These are phyloP conservation scores for Salix brachista DNA, from an alignment of 345 rosid species.

Conservation along the genomic window DNA sequence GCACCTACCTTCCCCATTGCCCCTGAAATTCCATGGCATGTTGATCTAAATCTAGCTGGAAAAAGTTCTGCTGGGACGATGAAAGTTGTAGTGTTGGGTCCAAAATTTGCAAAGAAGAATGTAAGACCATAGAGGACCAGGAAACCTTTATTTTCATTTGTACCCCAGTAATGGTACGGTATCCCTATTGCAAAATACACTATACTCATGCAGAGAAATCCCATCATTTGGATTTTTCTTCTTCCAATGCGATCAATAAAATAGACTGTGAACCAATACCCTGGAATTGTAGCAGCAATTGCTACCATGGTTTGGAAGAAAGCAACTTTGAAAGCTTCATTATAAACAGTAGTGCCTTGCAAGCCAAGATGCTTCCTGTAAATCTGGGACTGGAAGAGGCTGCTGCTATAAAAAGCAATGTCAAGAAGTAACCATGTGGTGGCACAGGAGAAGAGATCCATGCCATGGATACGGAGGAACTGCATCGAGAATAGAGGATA, in stretches of 20 bases:
- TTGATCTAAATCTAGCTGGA: slow-evolving; percentile 77
- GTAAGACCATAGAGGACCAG: slow-evolving; percentile 46
- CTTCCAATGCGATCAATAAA: slow-evolving; percentile 67
- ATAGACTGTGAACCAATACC: slow-evolving; percentile 59
- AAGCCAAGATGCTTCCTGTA: slow-evolving; percentile 16
- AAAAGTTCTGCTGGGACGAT: slow-evolving; percentile 78
- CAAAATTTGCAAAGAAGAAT: slow-evolving; percentile 77
- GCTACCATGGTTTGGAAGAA: slow-evolving; percentile 47
- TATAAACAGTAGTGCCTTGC: slow-evolving; percentile 15
- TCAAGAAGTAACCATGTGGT: slow-evolving; percentile 64
- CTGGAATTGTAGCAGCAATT: slow-evolving; percentile 52
- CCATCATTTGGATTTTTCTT: slow-evolving; percentile 54
- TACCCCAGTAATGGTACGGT: slow-evolving; percentile 40
- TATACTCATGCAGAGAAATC: slow-evolving; percentile 59
- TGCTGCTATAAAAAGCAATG: slow-evolving; percentile 58
- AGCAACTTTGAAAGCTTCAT: slow-evolving; percentile 45
- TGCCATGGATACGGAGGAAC: slow-evolving; percentile 61
- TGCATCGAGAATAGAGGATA: slow-evolving; percentile 52
- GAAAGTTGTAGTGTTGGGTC: slow-evolving; percentile 80
- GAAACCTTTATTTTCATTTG: slow-evolving; percentile 26
- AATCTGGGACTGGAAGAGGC: slow-evolving; percentile 58
- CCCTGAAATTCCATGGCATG: slow-evolving; percentile 77
- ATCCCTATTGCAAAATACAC: slow-evolving; percentile 46
- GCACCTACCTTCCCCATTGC: slow-evolving; percentile 77
- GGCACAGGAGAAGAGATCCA: slow-evolving; percentile 58